These are phyloP conservation scores for Fraxinus cuspidata DNA, from an alignment of 257 asterid species.

Conservation along the genomic window DNA sequence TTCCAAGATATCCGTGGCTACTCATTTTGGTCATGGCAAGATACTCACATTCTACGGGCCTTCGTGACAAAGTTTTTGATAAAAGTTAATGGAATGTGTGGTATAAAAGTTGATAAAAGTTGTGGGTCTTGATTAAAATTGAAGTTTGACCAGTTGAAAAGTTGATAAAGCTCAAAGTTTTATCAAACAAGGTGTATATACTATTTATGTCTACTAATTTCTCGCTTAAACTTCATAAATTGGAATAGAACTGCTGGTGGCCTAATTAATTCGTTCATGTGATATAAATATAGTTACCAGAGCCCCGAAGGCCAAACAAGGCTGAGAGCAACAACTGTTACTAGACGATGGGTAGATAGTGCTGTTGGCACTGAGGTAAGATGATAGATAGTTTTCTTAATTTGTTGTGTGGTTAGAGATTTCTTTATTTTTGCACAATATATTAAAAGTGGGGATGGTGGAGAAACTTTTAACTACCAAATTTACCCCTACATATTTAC, in stretches of 20 bases:
- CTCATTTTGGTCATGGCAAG: conserved; percentile 3
- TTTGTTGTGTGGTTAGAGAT: not conserved
- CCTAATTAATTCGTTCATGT: conserved; percentile 18
- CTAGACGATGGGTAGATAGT: conserved; percentile 84
- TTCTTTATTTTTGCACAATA: conserved; percentile 6
- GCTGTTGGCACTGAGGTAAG: conserved; percentile 75
- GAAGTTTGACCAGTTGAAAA: too few relatives aligned
- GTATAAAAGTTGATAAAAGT: too few relatives aligned
- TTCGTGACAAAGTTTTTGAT: too few relatives aligned
- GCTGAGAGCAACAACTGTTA: conserved; percentile 83
- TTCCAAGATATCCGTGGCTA: conserved; percentile 7
- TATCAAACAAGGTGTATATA: not conserved
- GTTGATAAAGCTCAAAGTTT: too few relatives aligned
- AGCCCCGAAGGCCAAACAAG: conserved; percentile 78
- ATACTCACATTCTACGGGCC: not conserved
- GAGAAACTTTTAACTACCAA: too few relatives aligned
- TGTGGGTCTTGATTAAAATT: too few relatives aligned
- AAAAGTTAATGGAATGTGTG: too few relatives aligned
- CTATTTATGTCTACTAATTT: conserved; percentile 7
- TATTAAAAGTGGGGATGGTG: too few relatives aligned
- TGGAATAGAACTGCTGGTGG: not conserved
- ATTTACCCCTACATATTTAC: too few relatives aligned
- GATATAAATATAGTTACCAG: conserved; percentile 61
- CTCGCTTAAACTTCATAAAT: conserved; percentile 15
- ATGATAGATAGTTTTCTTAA: conserved; percentile 19